Base-by-base conservation (phyloP, 2,329 filamentous ascomycete genomes). In the Onygena corvina region DNA sequence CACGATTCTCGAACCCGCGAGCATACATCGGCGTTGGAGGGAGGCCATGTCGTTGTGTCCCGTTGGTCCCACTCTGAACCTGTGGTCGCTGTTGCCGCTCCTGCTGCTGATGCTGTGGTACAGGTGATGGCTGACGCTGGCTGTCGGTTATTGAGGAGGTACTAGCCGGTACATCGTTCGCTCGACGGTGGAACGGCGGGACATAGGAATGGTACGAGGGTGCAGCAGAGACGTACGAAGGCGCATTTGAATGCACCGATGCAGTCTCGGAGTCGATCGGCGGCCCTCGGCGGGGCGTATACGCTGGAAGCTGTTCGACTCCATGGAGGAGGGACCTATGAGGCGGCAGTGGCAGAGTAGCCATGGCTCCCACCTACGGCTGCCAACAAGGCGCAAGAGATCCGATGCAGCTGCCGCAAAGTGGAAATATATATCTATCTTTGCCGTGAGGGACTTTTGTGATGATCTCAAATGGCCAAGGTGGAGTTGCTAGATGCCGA, bases 171-270 rank as follows among this genome's bases (percentile, higher is more conserved):
- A 50, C 16, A 46, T 52, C 52, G n/a, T 21, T 50, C 14, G 36
- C 50, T 31, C 50, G 45, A 16, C 40, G 50, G 29, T 56, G 55
- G 29, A 42, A 33, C n/a, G 47, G 40, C 14, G 53, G 53, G 4
- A 50, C 30, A 9, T 47, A 51, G 14, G 78, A 79, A 59, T 79
- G 76, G 60, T 83, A 82, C 1, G 79, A 79, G 3, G 81, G 81
- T 1, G 73, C 76, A 48, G 82, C 79, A 48, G 80, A 84, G 53
- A 76, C 70, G 62, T 84, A 84, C 7, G 81, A 84, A 34, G 81
- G 81, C n/a, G 80, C 80, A 5, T 75, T 75, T 14, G 80, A 84
- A 56, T 71, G 77, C 53, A 84, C 76, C 7, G 81, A 84, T 4
- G 76, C 74, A 18, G 80, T 82, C 58, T 84, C 81, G 51, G 81